Conservation (phyloP, 257 asterid species). For the Capsicum baccatum region DNA sequence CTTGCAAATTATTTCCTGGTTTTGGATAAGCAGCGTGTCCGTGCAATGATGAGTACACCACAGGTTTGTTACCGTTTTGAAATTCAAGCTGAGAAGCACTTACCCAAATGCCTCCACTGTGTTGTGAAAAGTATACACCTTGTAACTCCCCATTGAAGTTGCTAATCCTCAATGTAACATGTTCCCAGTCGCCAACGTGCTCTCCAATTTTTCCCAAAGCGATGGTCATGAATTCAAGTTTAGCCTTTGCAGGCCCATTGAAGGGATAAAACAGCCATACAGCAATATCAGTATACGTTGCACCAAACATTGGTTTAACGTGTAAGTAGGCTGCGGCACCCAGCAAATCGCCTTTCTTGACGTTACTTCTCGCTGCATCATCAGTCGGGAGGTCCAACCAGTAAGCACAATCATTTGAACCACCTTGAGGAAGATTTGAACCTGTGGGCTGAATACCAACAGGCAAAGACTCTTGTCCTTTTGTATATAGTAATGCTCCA, state of each 20-base stretch:
- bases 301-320: slow-evolving; percentile 47
- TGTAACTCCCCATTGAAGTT: slow-evolving; percentile 41
- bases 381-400: slow-evolving; percentile 48
- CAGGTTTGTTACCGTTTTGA: slow-evolving; percentile 38
- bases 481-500: slow-evolving; percentile 37
- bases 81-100: slow-evolving; percentile 41
- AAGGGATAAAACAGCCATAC: slow-evolving; percentile 50
- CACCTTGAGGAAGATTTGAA: slow-evolving; percentile 48
- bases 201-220: slow-evolving; percentile 41
- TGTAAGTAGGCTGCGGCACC: slow-evolving; percentile 38
- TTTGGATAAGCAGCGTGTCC: slow-evolving; percentile 46
- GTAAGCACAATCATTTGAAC: slow-evolving; percentile 33
- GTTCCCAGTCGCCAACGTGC: slow-evolving; percentile 57
- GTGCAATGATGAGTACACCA: slow-evolving; percentile 43
- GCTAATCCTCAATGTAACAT: slow-evolving; percentile 48
- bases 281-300: slow-evolving; percentile 39
- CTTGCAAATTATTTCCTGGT: slow-evolving; percentile 42
- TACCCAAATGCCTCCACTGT: slow-evolving; percentile 47
- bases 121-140: slow-evolving; percentile 42
- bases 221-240: slow-evolving; percentile 36
- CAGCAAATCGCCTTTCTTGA: slow-evolving; percentile 43
- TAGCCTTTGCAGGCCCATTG: slow-evolving; percentile 44
- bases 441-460: slow-evolving; percentile 34
- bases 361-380: slow-evolving; percentile 29
- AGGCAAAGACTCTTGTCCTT: slow-evolving; percentile 36